A percentile compares a stretch with the other conserved stretches of the same genome.
phyloP scores from a whole-genome alignment of 495 filamentous ascomycete genomes.

The Podospora appendiculata region DNA sequence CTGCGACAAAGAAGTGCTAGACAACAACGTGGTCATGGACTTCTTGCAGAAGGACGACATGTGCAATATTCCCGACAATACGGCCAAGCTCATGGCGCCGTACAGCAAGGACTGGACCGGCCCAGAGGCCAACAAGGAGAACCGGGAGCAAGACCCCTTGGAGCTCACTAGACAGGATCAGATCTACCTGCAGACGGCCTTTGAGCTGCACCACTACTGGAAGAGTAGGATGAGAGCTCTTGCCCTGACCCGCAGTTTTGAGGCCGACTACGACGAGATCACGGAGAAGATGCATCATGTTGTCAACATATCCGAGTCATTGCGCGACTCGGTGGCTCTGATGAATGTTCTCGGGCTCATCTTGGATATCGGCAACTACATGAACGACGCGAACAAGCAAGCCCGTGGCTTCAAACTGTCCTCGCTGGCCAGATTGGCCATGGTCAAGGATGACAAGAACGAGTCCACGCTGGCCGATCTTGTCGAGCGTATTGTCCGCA shows the following conservation, averaged over 20 bases:
- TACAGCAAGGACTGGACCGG: constrained; percentile 97
- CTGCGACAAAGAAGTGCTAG: constrained; percentile 84
- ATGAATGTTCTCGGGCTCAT: constrained; percentile 96
- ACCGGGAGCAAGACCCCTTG: constrained; percentile 75
- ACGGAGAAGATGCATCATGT: constrained; percentile 73
- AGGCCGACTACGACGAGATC: constrained; percentile 86
- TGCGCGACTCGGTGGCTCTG: constrained; percentile 81
- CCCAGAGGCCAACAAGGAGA: constrained; percentile 68
- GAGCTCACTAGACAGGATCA: constrained; percentile 94
- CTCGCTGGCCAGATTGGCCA: constrained; percentile 85
- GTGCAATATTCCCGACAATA: constrained; percentile 85
- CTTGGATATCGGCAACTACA: constrained; percentile 96
- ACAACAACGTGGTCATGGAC: constrained; percentile 94
- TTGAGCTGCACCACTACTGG: constrained; percentile 97
- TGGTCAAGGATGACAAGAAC: constrained; percentile 99
- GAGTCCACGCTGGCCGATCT: constrained; percentile 92
- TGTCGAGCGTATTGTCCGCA: constrained; percentile 94
- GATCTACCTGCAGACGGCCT: constrained; percentile 87
- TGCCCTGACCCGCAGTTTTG: constrained; percentile 73
- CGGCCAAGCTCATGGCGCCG: constrained; percentile 81
- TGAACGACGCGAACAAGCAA: constrained; percentile 99
- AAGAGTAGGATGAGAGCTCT: constrained; percentile 93
- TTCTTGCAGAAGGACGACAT: constrained; percentile 89
- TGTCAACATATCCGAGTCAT: constrained; percentile 75
- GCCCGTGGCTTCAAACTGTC: constrained; percentile 96